Percentiles rank a stretch among this genome's conserved stretches.
These are phyloP conservation scores for Austropuccinia psidii DNA, from an alignment of 1,284 basidiomycete genomes.

Conservation along the genomic window DNA sequence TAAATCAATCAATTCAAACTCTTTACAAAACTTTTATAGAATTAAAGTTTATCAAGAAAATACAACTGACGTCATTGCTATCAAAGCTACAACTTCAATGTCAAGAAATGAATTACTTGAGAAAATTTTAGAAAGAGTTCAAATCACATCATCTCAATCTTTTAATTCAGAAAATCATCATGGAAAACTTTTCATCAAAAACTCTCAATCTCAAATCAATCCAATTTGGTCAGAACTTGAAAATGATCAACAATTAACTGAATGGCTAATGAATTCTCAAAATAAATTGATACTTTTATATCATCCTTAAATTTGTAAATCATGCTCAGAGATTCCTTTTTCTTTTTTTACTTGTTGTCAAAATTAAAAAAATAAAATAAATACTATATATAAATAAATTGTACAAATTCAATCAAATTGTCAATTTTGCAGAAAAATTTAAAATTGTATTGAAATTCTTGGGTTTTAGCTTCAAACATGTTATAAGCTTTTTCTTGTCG, in stretches of 20 bases:
- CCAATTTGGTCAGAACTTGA: not conserved
- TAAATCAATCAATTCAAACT: conserved; percentile 57
- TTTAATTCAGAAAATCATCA: not conserved
- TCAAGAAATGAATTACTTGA: conserved; percentile 75
- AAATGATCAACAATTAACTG: conserved; percentile 6
- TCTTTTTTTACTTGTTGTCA: too few species aligned
- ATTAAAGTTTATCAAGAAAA: conserved; percentile 93
- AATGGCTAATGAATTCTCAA: conserved; percentile 12
- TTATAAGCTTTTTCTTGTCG: too few species aligned
- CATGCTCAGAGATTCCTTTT: too few species aligned
- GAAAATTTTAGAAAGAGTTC: conserved; percentile 77
- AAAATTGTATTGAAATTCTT: too few species aligned
- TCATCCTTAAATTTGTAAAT: too few species aligned
- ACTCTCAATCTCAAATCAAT: too few species aligned
- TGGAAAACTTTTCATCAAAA: conserved; percentile 11
- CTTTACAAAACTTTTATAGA: conserved; percentile 68
- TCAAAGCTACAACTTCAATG: conserved; percentile 92
- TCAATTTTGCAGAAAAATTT: too few species aligned
- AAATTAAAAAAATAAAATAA: too few species aligned
- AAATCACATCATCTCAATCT: not conserved
- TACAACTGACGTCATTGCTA: conserved; percentile 88
- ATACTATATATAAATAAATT: too few species aligned
- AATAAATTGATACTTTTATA: not conserved
- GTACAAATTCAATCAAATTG: too few species aligned
- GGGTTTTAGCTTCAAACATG: too few species aligned